Conservation (phyloP, 257 asterid genomes). For the Solanum habrochaites region DNA sequence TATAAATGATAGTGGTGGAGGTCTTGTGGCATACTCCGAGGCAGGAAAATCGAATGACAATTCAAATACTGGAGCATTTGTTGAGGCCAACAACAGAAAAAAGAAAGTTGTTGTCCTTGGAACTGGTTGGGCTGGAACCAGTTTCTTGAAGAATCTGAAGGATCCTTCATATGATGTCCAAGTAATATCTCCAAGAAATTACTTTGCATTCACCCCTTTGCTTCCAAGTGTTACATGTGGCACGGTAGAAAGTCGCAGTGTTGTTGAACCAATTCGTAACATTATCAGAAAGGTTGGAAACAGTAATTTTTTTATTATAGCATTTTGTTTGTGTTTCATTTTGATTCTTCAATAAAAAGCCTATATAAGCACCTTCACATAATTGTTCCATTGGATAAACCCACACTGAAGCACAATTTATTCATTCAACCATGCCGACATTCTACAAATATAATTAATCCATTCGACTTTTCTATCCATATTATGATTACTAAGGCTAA, state of each 20-base stretch:
- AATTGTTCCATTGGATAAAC: neutral
- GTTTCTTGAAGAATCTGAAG: constrained; percentile 71
- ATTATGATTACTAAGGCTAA: neutral
- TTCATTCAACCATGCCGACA: neutral
- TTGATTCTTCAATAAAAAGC: neutral
- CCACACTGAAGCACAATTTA: neutral
- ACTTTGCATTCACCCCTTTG: constrained; percentile 90
- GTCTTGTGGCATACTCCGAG: constrained; percentile 72
- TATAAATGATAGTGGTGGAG: constrained; percentile 57
- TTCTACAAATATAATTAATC: neutral
- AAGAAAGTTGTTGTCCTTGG: constrained; percentile 92
- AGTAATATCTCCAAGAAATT: constrained; percentile 94
- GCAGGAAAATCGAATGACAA: constrained; percentile 41
- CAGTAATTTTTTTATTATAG: neutral
- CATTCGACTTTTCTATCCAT: neutral
- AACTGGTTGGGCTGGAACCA: constrained; percentile 98
- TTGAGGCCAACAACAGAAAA: constrained; percentile 35
- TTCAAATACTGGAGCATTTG: constrained; percentile 13
- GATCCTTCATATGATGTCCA: constrained; percentile 69
- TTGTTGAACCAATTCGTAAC: constrained; percentile 88
- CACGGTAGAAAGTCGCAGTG: constrained; percentile 91
- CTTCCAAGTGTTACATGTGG: constrained; percentile 96
- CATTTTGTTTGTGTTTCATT: neutral
- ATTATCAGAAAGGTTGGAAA: constrained; percentile 64
- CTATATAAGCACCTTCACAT: neutral